Evolutionary conservation across 2,329 filamentous ascomycete genomes (phyloP).

Genomic region (Monosporascus sp.): DNA sequence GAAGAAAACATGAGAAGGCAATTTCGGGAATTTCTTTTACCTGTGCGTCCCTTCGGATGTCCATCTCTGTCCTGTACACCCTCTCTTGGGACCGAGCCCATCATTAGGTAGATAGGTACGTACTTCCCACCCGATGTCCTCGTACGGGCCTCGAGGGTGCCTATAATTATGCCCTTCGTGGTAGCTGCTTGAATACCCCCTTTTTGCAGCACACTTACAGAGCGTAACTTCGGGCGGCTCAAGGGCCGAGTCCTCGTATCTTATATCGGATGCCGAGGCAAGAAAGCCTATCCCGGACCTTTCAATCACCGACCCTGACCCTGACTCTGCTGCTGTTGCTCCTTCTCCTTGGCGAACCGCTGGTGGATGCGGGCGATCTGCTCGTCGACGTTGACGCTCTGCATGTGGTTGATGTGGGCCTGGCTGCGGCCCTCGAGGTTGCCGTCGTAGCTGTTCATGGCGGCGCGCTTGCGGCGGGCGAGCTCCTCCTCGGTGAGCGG

Average conservation of each 20-base stretch:
- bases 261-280: not conserved
- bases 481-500: constrained; percentile 67
- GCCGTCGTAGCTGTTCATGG: constrained; percentile 60
- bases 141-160: too few relatives aligned
- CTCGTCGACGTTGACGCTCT: constrained; percentile 74
- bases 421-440: constrained; percentile 54
- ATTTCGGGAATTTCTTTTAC: constrained; percentile 20
- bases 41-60: constrained; percentile 6
- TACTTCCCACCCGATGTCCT: too few relatives aligned
- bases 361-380: constrained; percentile 66
- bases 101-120: too few relatives aligned
- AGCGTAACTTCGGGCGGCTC: too few relatives aligned
- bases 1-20: constrained; percentile 10
- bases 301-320: not conserved
- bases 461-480: constrained; percentile 70
- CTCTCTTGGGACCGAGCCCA: too few relatives aligned
- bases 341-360: constrained; percentile 41
- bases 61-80: too few relatives aligned
- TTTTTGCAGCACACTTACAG: too few relatives aligned
- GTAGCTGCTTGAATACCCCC: too few relatives aligned
- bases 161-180: too few relatives aligned
- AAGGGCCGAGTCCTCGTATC: too few relatives aligned
- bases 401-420: constrained; percentile 51
- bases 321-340: constrained; percentile 7
- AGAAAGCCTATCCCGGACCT: not conserved